A percentile compares a stretch with the other conserved stretches of the same genome.
phyloP scores from a whole-genome alignment of 306 rosid genomes.

The Clitoria ternatea region DNA sequence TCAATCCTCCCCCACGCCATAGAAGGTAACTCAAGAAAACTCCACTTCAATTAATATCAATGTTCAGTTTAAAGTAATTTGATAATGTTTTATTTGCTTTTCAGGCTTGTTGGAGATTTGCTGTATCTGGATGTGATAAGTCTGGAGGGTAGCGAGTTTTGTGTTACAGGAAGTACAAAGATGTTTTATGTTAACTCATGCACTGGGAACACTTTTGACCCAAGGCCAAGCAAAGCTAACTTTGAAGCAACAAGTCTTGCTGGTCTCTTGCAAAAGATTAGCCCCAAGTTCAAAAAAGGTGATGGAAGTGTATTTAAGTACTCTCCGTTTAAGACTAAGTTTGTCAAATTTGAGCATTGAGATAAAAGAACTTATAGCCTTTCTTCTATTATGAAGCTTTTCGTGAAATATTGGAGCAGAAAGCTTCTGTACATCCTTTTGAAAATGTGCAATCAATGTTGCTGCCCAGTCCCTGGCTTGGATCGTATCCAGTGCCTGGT shows the following conservation, averaged over 20 bases:
- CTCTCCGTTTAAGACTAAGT: slow-evolving; percentile 3
- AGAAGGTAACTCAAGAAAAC: slow-evolving; percentile 49
- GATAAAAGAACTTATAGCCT: neutral
- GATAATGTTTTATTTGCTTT: slow-evolving; percentile 11
- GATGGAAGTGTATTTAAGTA: neutral
- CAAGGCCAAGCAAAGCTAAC: slow-evolving; percentile 53
- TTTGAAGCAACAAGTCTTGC: slow-evolving; percentile 70
- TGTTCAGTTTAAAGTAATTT: neutral
- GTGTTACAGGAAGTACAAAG: slow-evolving; percentile 74
- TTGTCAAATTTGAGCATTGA: neutral
- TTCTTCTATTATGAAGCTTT: slow-evolving; percentile 48
- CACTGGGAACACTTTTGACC: slow-evolving; percentile 51
- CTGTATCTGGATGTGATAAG: slow-evolving; percentile 77
- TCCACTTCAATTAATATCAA: neutral
- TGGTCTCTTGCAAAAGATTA: slow-evolving; percentile 70
- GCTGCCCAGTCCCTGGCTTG: slow-evolving; percentile 81
- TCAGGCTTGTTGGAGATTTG: slow-evolving; percentile 88
- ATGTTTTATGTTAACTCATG: slow-evolving; percentile 72
- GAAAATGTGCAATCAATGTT: slow-evolving; percentile 74
- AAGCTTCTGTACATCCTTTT: slow-evolving; percentile 72
- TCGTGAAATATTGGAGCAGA: slow-evolving; percentile 71
- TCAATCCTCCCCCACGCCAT: slow-evolving; percentile 88
- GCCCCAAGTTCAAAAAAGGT: slow-evolving; percentile 79
- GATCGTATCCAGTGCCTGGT: slow-evolving; percentile 74
- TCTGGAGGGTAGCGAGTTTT: slow-evolving; percentile 63